Evolutionary conservation across 73 alveolate genomes (phyloP).

Genomic region (Paramecium pentaurelia): DNA sequence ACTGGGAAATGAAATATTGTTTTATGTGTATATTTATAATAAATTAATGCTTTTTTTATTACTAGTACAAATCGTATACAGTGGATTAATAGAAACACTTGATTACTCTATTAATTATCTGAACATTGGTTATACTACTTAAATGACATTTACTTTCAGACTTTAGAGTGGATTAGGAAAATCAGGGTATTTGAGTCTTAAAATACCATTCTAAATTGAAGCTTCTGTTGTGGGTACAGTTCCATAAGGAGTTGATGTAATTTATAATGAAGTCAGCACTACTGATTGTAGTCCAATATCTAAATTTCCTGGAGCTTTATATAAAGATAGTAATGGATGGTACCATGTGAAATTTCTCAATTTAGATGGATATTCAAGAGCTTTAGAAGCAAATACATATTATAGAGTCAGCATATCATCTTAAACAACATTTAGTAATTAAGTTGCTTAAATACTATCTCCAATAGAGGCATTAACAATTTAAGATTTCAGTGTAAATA

Average conservation of each 20-base stretch:
- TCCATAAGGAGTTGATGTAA: slow-evolving; percentile 14
- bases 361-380: slow-evolving; percentile 5
- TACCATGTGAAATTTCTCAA: slow-evolving; percentile 18
- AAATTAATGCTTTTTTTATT: not conserved
- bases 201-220: slow-evolving; percentile 26
- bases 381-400: not conserved
- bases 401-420: not conserved
- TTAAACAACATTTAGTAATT: not conserved
- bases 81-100: slow-evolving; percentile 30
- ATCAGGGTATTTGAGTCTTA: slow-evolving; percentile 10
- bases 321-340: slow-evolving; percentile 21
- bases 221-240: not conserved
- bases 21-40: not conserved
- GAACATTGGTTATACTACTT: slow-evolving; percentile 7
- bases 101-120: slow-evolving; percentile 10
- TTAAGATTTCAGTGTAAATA: slow-evolving; percentile 2
- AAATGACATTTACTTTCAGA: not conserved
- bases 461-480: slow-evolving; percentile 4
- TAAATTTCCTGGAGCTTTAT: not conserved
- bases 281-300: slow-evolving; percentile 38
- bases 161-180: slow-evolving; percentile 10
- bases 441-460: not conserved
- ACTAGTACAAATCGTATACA: not conserved
- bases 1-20: not conserved
- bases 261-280: slow-evolving; percentile 17